phyloP scores from a whole-genome alignment of 768 basidiomycete species.

The Mycena venus region DNA sequence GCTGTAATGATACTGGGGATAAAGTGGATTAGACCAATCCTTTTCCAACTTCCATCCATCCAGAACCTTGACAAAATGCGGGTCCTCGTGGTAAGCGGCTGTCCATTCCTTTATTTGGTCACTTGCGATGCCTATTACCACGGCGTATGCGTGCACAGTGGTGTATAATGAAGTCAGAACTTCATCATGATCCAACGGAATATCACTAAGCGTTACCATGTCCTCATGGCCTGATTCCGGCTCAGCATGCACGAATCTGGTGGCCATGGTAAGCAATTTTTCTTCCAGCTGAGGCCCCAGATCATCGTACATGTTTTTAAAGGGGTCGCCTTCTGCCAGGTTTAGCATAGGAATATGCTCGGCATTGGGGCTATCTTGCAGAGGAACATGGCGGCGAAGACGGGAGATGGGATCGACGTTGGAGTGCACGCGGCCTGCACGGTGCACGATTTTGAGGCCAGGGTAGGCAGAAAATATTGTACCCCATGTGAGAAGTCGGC shows the following conservation, averaged over 20 bases:
- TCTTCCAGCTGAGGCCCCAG: background rate
- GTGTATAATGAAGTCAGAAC: background rate
- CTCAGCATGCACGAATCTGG: background rate
- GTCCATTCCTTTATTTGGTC: background rate
- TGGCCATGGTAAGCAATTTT: background rate
- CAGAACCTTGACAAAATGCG: background rate
- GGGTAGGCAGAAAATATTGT: slow-evolving; percentile 47
- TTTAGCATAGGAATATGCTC: background rate
- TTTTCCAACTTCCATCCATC: background rate
- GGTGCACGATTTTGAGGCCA: slow-evolving; percentile 44
- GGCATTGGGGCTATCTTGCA: background rate
- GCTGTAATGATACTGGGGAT: background rate
- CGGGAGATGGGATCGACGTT: slow-evolving; percentile 43
- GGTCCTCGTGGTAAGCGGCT: background rate
- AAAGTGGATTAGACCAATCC: background rate
- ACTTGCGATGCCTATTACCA: background rate
- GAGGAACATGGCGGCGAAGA: slow-evolving; percentile 5
- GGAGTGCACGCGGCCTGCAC: slow-evolving; percentile 47
- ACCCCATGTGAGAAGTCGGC: background rate
- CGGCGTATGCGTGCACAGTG: background rate
- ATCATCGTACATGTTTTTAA: background rate
- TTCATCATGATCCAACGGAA: background rate
- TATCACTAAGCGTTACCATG: background rate
- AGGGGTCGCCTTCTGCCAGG: background rate
- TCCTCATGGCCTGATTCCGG: background rate